Base-by-base conservation (phyloP, 306 rosid genomes). In the Boehmeria nivea region DNA sequence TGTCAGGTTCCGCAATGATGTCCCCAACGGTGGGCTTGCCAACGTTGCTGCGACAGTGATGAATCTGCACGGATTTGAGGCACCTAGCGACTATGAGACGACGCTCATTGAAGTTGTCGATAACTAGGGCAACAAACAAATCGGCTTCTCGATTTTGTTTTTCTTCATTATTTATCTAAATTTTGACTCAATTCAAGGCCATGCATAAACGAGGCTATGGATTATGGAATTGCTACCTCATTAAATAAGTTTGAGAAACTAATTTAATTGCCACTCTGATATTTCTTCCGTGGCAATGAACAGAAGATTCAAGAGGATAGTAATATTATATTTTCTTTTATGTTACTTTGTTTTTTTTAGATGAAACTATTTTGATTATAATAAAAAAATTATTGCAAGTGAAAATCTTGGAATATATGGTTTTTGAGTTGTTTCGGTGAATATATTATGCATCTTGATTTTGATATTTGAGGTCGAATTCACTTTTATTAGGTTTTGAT, bases 11-110 rank as follows among this genome's bases (percentile, higher is more conserved):
- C 76, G 94, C 34, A 79, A 40, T 10, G 95, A 93, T 74, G 64
- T 88, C 53, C 96, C 96, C 3, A 13, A 14, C 0, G 96, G 94
- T 0, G 99, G 99, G 50, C 75, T 93, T 13, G 96, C 99, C 38
- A 93, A 93, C 12, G 96, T 88, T 42, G 96, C 99, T 49, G 94
- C 99, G 34, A 93, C 96, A 12, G 96, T 93, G 70, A 93, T 88
- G 34, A 93, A 88, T 77, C 90, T 93, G 47, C 99, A 85, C 68
- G 99, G 99, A 63, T 77, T 76, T 38, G 86, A 73, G 75, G 90
- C 96, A 54, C 99, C 99, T 0, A 61, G 77, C n/a, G 96, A 93
- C 94, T 93, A 93, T 20, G 99, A 93, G 73, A 27, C 83, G 2
- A 71, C 90, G 23, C 96, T 93, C 37, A 66, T 93, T 49, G 99